Evolutionary conservation across 805 yeast species (phyloP), one percentile per base, ranked within the genome.

Genomic region (Lipomyces mesembrius): DNA sequence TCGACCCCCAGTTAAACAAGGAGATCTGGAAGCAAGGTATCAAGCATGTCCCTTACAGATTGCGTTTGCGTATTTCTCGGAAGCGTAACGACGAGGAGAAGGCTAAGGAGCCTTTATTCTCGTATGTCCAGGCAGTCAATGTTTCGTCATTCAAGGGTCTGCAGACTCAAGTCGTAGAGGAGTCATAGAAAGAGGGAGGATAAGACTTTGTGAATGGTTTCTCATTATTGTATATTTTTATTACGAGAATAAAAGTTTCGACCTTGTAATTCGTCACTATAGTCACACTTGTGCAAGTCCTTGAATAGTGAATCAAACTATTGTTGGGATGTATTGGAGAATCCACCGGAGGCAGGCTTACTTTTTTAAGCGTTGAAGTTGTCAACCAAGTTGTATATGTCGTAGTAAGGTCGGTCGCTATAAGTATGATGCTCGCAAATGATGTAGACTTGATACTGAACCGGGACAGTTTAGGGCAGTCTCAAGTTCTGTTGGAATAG

Each of bases 61-160:
- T 95, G 84, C 93, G 99, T 88, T 88, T 95, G 83, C 93, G 97
- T 87, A 93, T 95, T 85, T 92, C 98, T 74, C 90, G 97, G 89
- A 95, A 90, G 93, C 92, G 98, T 88, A 95, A 95, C 88, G 98
- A 95, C 84, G 99, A 95, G 87, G 99, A 95, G 88, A 94, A 92
- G 82, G 98, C 99, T 80, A 90, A 89, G 88, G 93, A 92, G 86
- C 92, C 93, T 83, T 88, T 95, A 83, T 95, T 91, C 88, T 92
- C 98, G 76, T 93, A 87, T 84, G 99, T 95, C 80, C 98, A 95
- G 88, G 94, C 96, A 80, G 97, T 95, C 82, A 84, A 85, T 80
- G 98, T 95, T 79, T 90, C 97, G 80, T 81, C 96, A 75, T 88
- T 91, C 84, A 95, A 95, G 89, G 98, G 98, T 86, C 91, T 95